Percentiles rank a stretch among this genome's conserved stretches.
Evolutionary conservation across 1,139 yeast genomes (phyloP).

Genomic region (Zhuliangozyma blackwelliae): DNA sequence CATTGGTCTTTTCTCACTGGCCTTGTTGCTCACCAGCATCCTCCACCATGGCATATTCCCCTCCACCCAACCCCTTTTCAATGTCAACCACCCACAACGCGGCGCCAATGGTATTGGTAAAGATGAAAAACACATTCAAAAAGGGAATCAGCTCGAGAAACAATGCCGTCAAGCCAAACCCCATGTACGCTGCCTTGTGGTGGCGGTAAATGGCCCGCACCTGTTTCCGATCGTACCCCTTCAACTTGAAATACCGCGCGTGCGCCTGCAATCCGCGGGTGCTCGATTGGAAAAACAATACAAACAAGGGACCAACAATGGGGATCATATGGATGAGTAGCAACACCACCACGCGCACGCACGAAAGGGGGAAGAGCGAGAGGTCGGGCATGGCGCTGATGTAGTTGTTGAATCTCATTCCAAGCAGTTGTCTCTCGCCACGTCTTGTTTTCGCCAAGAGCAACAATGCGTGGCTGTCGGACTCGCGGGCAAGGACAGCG

Average conservation of each 20-base stretch:
- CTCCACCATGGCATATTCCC: too few relatives aligned
- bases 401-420: not conserved
- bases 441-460: constrained; percentile 38
- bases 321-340: constrained; percentile 53
- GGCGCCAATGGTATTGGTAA: constrained; percentile 67
- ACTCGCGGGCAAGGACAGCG: constrained; percentile 47
- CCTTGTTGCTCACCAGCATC: not conserved
- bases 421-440: not conserved
- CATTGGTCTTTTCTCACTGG: too few relatives aligned
- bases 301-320: constrained; percentile 54
- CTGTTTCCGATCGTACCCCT: constrained; percentile 46
- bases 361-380: constrained; percentile 20
- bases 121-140: constrained; percentile 55
- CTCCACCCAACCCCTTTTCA: constrained; percentile 17
- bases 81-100: constrained; percentile 62
- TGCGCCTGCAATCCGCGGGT: constrained; percentile 55
- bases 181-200: constrained; percentile 32
- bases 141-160: constrained; percentile 59
- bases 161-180: constrained; percentile 59
- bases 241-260: constrained; percentile 55
- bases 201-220: constrained; percentile 23
- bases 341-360: constrained; percentile 24
- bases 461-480: constrained; percentile 42
- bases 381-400: constrained; percentile 22
- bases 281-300: constrained; percentile 54